Percentiles rank a stretch among this genome's conserved stretches.
Conservation (phyloP, 1,139 yeast species). For the Debaryomyces sp. region DNA sequence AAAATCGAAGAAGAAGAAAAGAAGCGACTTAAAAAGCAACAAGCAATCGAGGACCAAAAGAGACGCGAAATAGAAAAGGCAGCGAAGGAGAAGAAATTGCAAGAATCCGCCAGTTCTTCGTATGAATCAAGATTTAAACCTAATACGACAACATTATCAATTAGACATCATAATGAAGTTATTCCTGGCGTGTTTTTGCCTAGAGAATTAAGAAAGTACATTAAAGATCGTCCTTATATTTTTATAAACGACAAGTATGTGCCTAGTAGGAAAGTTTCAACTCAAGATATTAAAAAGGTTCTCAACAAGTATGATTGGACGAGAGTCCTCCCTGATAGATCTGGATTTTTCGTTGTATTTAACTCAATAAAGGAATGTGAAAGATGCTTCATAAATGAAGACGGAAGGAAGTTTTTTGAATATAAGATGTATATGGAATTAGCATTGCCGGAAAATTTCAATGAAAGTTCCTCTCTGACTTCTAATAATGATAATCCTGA, state of each 20-base stretch:
- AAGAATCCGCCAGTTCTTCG: not conserved
- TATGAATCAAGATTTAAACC: constrained; percentile 22
- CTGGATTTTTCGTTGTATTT: constrained; percentile 76
- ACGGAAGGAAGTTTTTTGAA: constrained; percentile 56
- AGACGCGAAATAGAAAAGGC: constrained; percentile 19
- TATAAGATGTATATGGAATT: constrained; percentile 61
- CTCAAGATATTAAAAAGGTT: constrained; percentile 56
- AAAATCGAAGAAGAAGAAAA: constrained; percentile 37
- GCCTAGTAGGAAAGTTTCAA: constrained; percentile 51
- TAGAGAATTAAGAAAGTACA: constrained; percentile 44
- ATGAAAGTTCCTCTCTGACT: constrained; percentile 6
- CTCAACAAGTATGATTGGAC: constrained; percentile 65
- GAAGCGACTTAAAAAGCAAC: constrained; percentile 19
- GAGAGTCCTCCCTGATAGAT: constrained; percentile 59
- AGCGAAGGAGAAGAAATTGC: constrained; percentile 16
- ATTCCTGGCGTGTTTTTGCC: constrained; percentile 45
- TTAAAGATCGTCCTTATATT: constrained; percentile 59
- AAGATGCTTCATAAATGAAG: constrained; percentile 66
- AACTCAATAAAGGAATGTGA: constrained; percentile 65
- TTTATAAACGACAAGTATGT: constrained; percentile 57
- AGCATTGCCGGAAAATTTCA: constrained; percentile 42
- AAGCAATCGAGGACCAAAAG: constrained; percentile 26
- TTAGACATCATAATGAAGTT: constrained; percentile 32
- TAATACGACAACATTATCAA: constrained; percentile 40
- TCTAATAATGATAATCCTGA: constrained; percentile 14